Conservation (phyloP, 352 stramenopile species). For the Elongisporangium prolatum region DNA sequence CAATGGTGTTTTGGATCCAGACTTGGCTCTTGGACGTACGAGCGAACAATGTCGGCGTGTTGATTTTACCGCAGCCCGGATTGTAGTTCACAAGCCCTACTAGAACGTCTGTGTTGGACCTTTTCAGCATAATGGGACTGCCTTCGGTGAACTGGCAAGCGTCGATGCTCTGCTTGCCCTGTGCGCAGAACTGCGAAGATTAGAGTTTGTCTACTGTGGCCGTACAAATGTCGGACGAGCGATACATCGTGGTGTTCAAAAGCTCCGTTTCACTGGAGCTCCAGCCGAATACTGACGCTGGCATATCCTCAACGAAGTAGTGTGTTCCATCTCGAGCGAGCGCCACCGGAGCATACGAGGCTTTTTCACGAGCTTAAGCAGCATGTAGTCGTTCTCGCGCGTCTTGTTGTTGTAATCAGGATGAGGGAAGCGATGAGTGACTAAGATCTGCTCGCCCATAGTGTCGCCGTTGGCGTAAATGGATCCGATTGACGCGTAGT, state of each 20-base stretch:
- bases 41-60: neutral
- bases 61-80: neutral
- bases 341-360: neutral
- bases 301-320: neutral
- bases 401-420: conserved; percentile 23
- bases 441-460: conserved; percentile 14
- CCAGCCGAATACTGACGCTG: neutral
- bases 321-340: neutral
- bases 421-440: conserved; percentile 17
- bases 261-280: neutral
- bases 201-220: neutral
- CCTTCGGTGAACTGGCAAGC: neutral
- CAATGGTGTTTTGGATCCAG: neutral
- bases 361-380: conserved; percentile 16
- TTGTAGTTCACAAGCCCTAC: neutral
- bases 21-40: neutral
- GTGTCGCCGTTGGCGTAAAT: conserved; percentile 9
- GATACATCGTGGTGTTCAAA: neutral
- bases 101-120: neutral
- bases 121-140: neutral
- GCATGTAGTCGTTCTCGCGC: conserved; percentile 19
- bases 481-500: conserved; percentile 17
- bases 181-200: neutral
- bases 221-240: neutral
- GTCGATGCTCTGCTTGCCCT: neutral